Evolutionary conservation across 1,284 basidiomycete genomes (phyloP), one percentile per base, ranked within the genome.

Genomic region (Sanguinoderma infundibulare): DNA sequence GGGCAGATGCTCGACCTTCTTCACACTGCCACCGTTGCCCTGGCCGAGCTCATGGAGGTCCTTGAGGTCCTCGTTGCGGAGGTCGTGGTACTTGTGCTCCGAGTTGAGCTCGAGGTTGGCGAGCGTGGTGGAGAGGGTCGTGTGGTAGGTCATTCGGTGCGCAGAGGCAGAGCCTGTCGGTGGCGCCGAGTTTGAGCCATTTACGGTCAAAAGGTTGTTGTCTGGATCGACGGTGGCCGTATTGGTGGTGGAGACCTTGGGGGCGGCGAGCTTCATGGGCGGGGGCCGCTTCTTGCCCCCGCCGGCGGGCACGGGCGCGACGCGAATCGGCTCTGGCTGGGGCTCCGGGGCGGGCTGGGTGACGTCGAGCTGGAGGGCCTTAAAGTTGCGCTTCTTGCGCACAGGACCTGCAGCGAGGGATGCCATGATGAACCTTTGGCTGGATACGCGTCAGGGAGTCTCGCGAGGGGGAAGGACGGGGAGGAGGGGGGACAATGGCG

Each of bases 21-120:
- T 94, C 58, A 99, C 98, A 55, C 96, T 98, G 42, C 98, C 97
- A 0, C 97, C 96, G 72, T 98, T 98, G n/a, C 97, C 97, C 65
- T 95, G 91, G 0, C 97, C 97, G 3, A 99, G 84, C 75, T 99
- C 97, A 30, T 86, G 82, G 34, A 98, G 75, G 63, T 95, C 89
- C 75, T 89, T 89, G 69, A 96, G 79, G 75, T 96, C 94, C 71
- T 92, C 91, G 68, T 90, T 89, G 67, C 87, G 85, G 64, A 96
- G 79, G 70, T 94, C 89, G 61, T 70, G 69, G 39, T 83, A 86
- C 72, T 90, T 90, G 70, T 87, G 86, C 75, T 92, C 89, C 36
- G 86, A 85, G 67, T 89, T 90, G 78, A 92, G 78, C 70, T 91
- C 84, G 64, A 94, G 76, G 70, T 86, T 87, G 57, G 89, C 89